phyloP scores from a whole-genome alignment of 192 early-diverging fungal species.

The Chytriomyces sp. region DNA sequence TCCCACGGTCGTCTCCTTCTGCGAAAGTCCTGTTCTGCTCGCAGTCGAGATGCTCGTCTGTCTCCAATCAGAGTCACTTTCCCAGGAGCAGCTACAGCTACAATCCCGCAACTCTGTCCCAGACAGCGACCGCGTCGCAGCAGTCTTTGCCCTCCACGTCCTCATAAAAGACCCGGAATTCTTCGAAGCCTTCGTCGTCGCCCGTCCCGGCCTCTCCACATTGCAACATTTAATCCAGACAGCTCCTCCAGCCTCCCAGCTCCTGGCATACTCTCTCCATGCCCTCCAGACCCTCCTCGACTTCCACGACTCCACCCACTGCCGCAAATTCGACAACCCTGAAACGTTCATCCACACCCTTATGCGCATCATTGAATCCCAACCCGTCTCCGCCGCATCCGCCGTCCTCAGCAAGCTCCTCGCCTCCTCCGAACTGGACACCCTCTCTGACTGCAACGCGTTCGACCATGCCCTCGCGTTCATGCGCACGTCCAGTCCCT shows the following conservation, averaged over 20 bases:
- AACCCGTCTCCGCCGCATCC: conserved; percentile 65
- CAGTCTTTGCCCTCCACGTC: not conserved
- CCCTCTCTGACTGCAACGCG: conserved; percentile 32
- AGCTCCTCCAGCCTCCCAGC: not conserved
- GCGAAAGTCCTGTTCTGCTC: not conserved
- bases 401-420: conserved; percentile 31
- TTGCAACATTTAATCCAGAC: not conserved
- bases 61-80: too few relatives aligned
- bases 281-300: not conserved
- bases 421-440: conserved; percentile 1
- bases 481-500: conserved; percentile 48
- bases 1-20: not conserved
- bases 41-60: not conserved
- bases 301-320: not conserved
- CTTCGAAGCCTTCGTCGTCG: not conserved
- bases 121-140: too few relatives aligned
- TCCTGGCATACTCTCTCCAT: not conserved
- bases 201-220: not conserved
- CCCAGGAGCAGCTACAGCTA: too few relatives aligned
- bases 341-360: conserved; percentile 19
- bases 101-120: too few relatives aligned
- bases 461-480: conserved; percentile 57
- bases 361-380: conserved; percentile 59
- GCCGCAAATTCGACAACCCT: not conserved
- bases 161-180: conserved; percentile 7